A percentile compares a stretch with the other conserved stretches of the same genome.
These are phyloP conservation scores for Hymenoscyphus fraxineus DNA, from an alignment of 2,329 filamentous ascomycete species.

Conservation along the genomic window DNA sequence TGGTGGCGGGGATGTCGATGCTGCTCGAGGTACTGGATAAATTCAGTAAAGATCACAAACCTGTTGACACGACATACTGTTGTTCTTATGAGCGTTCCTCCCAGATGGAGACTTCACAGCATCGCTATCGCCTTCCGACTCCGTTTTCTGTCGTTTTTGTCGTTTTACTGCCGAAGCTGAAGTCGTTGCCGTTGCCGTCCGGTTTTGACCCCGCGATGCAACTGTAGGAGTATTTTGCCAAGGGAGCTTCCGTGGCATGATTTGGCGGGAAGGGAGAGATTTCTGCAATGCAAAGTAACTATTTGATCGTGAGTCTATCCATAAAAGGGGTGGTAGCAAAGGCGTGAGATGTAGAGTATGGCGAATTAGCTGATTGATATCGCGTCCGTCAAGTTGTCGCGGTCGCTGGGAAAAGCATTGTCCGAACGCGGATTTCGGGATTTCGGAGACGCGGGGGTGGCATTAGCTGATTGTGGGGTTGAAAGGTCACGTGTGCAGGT, in stretches of 20 bases:
- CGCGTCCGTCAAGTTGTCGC: no score
- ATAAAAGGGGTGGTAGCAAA: background rate
- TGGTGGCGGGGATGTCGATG: slow-evolving; percentile 51
- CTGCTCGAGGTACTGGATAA: slow-evolving; percentile 32
- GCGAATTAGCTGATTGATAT: background rate
- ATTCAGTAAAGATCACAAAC: slow-evolving; percentile 3
- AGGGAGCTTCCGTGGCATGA: slow-evolving; percentile 30
- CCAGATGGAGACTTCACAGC: background rate
- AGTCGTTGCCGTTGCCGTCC: background rate
- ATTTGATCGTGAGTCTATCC: background rate
- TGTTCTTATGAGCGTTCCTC: background rate
- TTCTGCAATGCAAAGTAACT: background rate
- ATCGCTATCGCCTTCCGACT: slow-evolving; percentile 10
- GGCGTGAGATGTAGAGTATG: background rate
- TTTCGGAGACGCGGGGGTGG: no score
- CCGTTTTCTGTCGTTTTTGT: slow-evolving; percentile 11
- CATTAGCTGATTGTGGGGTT: no score
- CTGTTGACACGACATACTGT: background rate
- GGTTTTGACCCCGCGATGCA: slow-evolving; percentile 8
- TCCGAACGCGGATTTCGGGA: no score
- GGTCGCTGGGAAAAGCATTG: no score
- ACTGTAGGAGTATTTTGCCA: slow-evolving; percentile 19
- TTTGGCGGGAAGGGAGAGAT: background rate
- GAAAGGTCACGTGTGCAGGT: no score
- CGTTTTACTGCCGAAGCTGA: slow-evolving; percentile 16